These are phyloP conservation scores for Athelia psychrophila DNA, from an alignment of 1,284 basidiomycete genomes.

Conservation along the genomic window DNA sequence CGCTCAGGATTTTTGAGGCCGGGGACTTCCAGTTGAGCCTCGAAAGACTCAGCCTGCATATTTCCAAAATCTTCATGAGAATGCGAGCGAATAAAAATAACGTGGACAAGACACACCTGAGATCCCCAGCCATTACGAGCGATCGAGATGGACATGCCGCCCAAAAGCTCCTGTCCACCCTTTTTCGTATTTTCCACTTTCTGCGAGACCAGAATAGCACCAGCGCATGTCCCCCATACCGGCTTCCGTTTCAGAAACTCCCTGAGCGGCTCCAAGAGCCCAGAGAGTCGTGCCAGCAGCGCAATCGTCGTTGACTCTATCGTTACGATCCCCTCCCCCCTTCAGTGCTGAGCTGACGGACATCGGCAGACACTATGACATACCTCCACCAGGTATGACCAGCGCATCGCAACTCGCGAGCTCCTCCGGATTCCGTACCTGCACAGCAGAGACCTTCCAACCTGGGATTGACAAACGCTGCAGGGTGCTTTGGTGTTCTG, in stretches of 20 bases:
- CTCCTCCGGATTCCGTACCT: constrained; percentile 78
- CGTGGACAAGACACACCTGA: constrained; percentile 45
- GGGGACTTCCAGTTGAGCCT: constrained; percentile 69
- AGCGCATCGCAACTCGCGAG: constrained; percentile 79
- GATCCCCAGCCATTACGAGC: constrained; percentile 90
- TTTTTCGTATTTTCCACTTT: constrained; percentile 78
- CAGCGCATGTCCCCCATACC: constrained; percentile 97
- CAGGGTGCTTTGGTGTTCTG: constrained; percentile 80
- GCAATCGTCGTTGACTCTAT: constrained; percentile 93
- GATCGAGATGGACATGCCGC: constrained; percentile 80
- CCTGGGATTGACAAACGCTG: constrained; percentile 47
- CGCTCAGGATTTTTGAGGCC: constrained; percentile 57
- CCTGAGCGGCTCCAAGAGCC: constrained; percentile 78
- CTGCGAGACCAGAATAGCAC: constrained; percentile 87
- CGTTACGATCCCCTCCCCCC: too few relatives aligned
- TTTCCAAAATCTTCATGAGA: constrained; percentile 4
- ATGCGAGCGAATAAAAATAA: background rate
- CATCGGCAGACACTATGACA: constrained; percentile 11
- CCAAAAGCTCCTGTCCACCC: constrained; percentile 85
- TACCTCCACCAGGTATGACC: constrained; percentile 89
- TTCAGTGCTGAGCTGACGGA: too few relatives aligned
- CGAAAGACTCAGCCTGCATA: constrained; percentile 83
- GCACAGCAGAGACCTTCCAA: constrained; percentile 46
- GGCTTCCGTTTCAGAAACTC: constrained; percentile 69
- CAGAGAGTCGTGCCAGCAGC: constrained; percentile 76